Evolutionary conservation across 495 filamentous ascomycete species (phyloP).

Genomic region (Annulohypoxylon maeteangense): DNA sequence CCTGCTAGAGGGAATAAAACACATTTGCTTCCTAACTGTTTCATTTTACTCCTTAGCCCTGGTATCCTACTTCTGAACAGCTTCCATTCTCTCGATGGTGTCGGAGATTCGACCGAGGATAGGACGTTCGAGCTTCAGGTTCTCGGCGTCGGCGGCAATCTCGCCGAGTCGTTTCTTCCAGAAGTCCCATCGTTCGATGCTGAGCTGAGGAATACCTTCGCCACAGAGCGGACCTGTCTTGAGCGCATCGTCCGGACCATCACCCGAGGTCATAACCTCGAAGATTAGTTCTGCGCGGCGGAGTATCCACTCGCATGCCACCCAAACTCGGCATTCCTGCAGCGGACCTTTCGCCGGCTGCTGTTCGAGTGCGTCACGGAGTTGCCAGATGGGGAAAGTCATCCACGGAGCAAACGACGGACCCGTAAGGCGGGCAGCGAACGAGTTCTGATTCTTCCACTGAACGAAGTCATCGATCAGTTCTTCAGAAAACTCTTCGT

Average conservation of each 20-base stretch:
- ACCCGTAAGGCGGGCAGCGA: not conserved
- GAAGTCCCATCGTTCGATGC: not conserved
- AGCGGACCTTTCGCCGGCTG: not conserved
- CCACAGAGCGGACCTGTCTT: not conserved
- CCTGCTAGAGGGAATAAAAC: not conserved
- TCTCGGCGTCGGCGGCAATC: not conserved
- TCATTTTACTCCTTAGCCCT: not conserved
- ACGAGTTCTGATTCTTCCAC: not conserved
- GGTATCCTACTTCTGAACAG: not conserved
- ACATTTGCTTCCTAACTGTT: not conserved
- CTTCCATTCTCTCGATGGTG: not conserved
- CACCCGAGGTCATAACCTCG: not conserved
- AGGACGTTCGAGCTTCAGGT: not conserved
- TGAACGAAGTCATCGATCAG: not conserved
- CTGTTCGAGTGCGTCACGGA: not conserved
- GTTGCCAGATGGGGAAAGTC: not conserved
- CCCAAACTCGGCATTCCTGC: not conserved
- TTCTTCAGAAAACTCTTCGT: not conserved
- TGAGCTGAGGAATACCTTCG: not conserved
- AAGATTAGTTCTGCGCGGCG: not conserved
- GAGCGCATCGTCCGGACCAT: not conserved
- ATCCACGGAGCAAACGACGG: not conserved
- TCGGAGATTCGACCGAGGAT: not conserved
- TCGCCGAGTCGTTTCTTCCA: not conserved
- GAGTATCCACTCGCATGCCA: not conserved